Conservation (phyloP, 441 rosid species). For the Dalechampia spathulata region DNA sequence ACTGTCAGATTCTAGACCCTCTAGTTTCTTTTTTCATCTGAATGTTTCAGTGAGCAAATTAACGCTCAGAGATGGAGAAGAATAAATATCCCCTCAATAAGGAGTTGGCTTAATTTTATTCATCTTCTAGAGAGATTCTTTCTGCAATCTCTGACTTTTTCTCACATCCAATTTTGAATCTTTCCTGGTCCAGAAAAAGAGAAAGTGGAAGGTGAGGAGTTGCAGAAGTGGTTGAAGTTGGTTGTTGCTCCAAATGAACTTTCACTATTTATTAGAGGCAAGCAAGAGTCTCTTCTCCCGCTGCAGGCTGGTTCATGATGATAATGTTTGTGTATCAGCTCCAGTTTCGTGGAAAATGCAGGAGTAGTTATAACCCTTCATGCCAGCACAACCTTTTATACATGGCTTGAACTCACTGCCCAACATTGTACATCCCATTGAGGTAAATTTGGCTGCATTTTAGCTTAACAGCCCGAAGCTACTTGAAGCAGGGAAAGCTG, state of each 20-base stretch:
- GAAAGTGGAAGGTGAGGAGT: constrained; percentile 93
- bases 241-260: constrained; percentile 85
- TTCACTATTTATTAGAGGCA: constrained; percentile 44
- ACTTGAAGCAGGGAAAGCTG: constrained; percentile 14
- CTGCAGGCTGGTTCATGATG: constrained; percentile 29
- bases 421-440: constrained; percentile 18
- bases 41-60: background rate
- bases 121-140: background rate
- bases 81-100: background rate
- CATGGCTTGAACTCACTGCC: constrained; percentile 10
- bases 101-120: background rate
- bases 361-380: constrained; percentile 11
- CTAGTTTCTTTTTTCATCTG: background rate
- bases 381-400: constrained; percentile 1
- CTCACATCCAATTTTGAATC: background rate
- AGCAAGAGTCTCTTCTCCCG: constrained; percentile 47
- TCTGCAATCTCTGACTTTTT: background rate
- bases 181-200: constrained; percentile 54
- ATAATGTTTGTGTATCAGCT: background rate
- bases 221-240: constrained; percentile 72
- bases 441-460: constrained; percentile 27
- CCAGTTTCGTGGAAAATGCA: too few species aligned
- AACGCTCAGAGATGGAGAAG: background rate
- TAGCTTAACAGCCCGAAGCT: constrained; percentile 10
- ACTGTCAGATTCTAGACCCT: background rate